Evolutionary conservation across 2,329 filamentous ascomycete genomes (phyloP), one percentile per base, ranked within the genome.

Genomic region (Stagonosporopsis rhizophila): DNA sequence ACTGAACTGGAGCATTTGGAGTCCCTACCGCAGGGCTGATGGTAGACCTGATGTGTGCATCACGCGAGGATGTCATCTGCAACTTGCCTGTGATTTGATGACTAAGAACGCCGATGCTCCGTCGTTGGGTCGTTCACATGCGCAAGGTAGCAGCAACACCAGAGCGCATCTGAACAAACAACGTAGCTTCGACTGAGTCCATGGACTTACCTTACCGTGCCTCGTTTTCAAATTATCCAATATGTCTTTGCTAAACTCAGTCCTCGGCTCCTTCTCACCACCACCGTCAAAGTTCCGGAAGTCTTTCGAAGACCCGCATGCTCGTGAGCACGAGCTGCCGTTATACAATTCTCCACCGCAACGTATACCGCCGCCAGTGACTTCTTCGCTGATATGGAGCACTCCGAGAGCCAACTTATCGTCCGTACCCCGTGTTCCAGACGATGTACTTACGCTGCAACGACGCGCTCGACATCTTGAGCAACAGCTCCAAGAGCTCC

Each of bases 401-500:
- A 62, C 66, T 2, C 69, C 70, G 4, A 64, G 57, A 40, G 49
- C 67, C 22, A 64, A 50, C 7, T 38, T 75, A 4, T 65, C 68
- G 19, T 66, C 70, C 8, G 64, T 61, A 30, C 59, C 65, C 27
- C 70, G 68, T 22, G 61, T 76, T 9, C 73, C 75, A 3, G 74
- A 78, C 30, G 66, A 81, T 51, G 74, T 84, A 25, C 68, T 83
- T n/a, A 77, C 78, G 25, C 70, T 85, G 54, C 79, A 82, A 61
- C 77, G 83, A 54, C 79, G 82, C 66, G 79, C 84, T 23, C 79
- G 77, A 52, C 75, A 84, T 60, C 80, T 87, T 9, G 80, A 87
- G 65, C 78, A 79, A 48, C 82, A 84, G 58, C 77, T 88, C 9
- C 85, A 88, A 69, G 77, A 78, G 53, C 75, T 87, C 11, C 81